Evolutionary conservation across 495 filamentous ascomycete species (phyloP).

Genomic region (Talaromyces ruber): DNA sequence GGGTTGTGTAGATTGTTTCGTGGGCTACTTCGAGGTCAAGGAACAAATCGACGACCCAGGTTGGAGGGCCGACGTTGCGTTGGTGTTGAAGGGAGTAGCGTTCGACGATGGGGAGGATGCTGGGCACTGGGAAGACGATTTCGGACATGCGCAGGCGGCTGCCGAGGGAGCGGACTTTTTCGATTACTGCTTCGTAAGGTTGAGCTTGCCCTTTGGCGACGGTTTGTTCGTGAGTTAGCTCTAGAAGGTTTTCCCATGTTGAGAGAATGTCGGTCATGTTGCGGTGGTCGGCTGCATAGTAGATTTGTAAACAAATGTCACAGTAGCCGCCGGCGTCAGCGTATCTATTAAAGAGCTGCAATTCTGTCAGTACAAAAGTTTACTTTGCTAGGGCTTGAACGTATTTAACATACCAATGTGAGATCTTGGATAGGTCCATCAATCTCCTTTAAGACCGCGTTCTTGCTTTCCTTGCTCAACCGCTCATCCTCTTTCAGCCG

Average conservation of each 20-base stretch:
- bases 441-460: constrained; percentile 53
- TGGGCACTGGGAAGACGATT: constrained; percentile 63
- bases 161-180: constrained; percentile 67
- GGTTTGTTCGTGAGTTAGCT: constrained; percentile 58
- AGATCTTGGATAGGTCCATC: constrained; percentile 67
- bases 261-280: constrained; percentile 69
- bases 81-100: constrained; percentile 66
- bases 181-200: constrained; percentile 73
- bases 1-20: constrained; percentile 63
- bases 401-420: constrained; percentile 52
- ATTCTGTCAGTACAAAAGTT: not conserved
- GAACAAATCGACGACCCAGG: constrained; percentile 80
- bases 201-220: constrained; percentile 40
- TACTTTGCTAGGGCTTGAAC: not conserved
- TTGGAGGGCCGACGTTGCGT: constrained; percentile 53
- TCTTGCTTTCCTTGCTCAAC: constrained; percentile 48
- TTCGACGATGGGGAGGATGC: constrained; percentile 65
- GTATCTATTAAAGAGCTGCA: constrained; percentile 80
- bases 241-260: constrained; percentile 79
- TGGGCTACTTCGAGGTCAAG: constrained; percentile 65
- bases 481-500: constrained; percentile 65
- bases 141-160: constrained; percentile 69
- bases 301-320: constrained; percentile 88
- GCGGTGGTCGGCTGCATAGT: constrained; percentile 78
- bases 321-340: constrained; percentile 83